phyloP scores from a whole-genome alignment of 2,329 filamentous ascomycete species.

The Dendryphion nanum region DNA sequence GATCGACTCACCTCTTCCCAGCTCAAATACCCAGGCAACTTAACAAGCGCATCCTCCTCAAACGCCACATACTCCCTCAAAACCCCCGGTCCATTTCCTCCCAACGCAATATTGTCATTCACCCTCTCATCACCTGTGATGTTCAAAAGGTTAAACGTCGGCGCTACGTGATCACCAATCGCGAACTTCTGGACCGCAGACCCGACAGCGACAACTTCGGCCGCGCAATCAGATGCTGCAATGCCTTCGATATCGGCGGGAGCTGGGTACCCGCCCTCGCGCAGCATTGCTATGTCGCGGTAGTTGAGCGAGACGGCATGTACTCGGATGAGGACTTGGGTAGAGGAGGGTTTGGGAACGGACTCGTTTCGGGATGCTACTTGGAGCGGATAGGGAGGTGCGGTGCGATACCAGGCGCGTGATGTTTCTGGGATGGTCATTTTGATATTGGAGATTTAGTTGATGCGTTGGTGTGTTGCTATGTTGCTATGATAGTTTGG shows the following conservation, averaged over 20 bases:
- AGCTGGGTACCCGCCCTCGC: conserved; percentile 1
- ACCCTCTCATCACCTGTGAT: background rate
- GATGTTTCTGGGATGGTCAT: too few species aligned
- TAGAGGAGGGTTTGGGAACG: too few species aligned
- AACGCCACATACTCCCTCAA: conserved; percentile 6
- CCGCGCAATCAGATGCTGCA: conserved; percentile 2
- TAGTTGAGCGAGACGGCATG: conserved; percentile 12
- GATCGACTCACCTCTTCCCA: conserved; percentile 5
- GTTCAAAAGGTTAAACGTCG: conserved; percentile 1
- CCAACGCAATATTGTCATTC: background rate
- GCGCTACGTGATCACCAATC: conserved; percentile 8
- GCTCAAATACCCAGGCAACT: conserved; percentile 5
- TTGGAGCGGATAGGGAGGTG: too few species aligned
- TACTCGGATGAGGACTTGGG: conserved; percentile 6
- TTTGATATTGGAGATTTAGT: too few species aligned
- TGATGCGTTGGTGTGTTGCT: too few species aligned
- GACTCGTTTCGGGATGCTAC: too few species aligned
- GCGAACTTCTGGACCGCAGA: background rate
- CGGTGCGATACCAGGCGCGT: too few species aligned
- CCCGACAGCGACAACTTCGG: conserved; percentile 2
- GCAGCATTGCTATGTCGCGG: conserved; percentile 8
- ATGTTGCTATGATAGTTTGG: too few species aligned
- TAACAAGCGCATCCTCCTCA: conserved; percentile 3
- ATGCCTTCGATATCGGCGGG: background rate
- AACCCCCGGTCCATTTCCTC: conserved; percentile 3